Base-by-base conservation (phyloP, 805 yeast species). In the Candida morakotiae region DNA sequence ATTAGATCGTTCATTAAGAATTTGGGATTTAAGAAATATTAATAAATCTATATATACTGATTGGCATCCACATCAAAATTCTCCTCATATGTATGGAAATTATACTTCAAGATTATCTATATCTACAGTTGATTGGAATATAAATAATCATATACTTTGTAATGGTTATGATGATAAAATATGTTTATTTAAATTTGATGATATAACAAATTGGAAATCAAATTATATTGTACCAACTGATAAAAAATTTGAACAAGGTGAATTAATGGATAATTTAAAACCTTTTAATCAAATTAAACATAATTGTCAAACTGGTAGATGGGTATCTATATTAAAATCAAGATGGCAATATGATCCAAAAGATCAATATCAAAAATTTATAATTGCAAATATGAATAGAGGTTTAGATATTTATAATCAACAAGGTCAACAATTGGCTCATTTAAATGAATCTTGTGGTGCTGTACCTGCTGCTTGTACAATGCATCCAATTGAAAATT, bases 291-390 rank as follows among this genome's bases (percentile, higher is more conserved):
- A 77, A 8, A 68, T 91, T 34, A 76, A 75, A 39, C 98, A 93
- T 55, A 93, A 93, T 52, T 93, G 98, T 62, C 96, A 91, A 58
- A 84, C 96, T 0, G 98, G 98, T 0, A 70, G 96, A 46, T 91
- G 98, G 98, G 96, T 93, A 0, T 81, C 95, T 1, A 91, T 91
- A 32, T 64, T 91, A 40, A 87, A 91, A 49, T 80, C 96, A 0
- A 74, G 79, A 52, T 91, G 97, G 94, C 97, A 93, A 43, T 57
- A 61, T 2, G 62, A 71, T 22, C 94, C 95, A 0, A 53, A 48
- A 5, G 95, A 87, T 53, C 77, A 79, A 0, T 68, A 75, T 21
- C 84, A 88, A 45, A 88, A 91, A 52, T 87, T 93, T 59, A 85
- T 83, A 13, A 91, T 91, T 49, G 98, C 86, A 9, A 91, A 91